phyloP scores from a whole-genome alignment of 2,329 filamentous ascomycete species.

The Decorospora gaudefroyi region DNA sequence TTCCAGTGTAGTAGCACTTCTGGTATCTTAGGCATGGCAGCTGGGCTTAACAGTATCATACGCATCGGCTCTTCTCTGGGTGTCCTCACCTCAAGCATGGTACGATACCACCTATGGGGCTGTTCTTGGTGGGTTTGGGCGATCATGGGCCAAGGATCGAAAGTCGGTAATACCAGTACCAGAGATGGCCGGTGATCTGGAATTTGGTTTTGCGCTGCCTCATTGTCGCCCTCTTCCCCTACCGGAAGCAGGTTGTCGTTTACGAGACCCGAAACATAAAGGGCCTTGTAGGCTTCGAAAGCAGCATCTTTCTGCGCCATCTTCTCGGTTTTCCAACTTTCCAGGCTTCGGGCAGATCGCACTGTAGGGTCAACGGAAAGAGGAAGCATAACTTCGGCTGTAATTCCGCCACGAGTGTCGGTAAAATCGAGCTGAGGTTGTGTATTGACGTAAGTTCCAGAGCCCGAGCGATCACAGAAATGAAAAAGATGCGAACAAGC shows the following conservation, averaged over 20 bases:
- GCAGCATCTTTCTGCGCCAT: slow-evolving; percentile 80
- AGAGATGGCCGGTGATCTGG: slow-evolving; percentile 35
- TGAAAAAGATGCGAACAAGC: slow-evolving; percentile 78
- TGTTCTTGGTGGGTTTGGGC: slow-evolving; percentile 19
- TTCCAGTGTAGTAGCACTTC: slow-evolving; percentile 42
- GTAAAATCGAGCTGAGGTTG: slow-evolving; percentile 69
- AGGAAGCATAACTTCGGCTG: slow-evolving; percentile 73
- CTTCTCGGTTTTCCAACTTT: slow-evolving; percentile 70
- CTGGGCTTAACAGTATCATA: slow-evolving; percentile 32
- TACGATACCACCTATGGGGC: slow-evolving; percentile 26
- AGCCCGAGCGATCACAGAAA: slow-evolving; percentile 70
- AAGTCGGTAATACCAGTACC: slow-evolving; percentile 26
- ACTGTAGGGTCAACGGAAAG: slow-evolving; percentile 67
- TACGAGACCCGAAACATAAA: slow-evolving; percentile 73
- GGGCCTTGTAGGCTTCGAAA: slow-evolving; percentile 73
- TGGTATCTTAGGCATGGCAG: slow-evolving; percentile 24
- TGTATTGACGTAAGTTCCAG: slow-evolving; percentile 64
- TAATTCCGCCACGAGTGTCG: slow-evolving; percentile 31
- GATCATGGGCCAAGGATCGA: slow-evolving; percentile 40
- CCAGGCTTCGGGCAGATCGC: slow-evolving; percentile 58
- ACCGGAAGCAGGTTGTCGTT: slow-evolving; percentile 77
- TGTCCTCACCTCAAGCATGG: slow-evolving; percentile 21
- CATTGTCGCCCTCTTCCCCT: slow-evolving; percentile 36
- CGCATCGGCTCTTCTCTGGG: slow-evolving; percentile 19
- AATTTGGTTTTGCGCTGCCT: slow-evolving; percentile 29